A percentile compares a stretch with the other conserved stretches of the same genome.
Conservation (phyloP, 1,139 yeast species). For the Hansenula sp. region DNA sequence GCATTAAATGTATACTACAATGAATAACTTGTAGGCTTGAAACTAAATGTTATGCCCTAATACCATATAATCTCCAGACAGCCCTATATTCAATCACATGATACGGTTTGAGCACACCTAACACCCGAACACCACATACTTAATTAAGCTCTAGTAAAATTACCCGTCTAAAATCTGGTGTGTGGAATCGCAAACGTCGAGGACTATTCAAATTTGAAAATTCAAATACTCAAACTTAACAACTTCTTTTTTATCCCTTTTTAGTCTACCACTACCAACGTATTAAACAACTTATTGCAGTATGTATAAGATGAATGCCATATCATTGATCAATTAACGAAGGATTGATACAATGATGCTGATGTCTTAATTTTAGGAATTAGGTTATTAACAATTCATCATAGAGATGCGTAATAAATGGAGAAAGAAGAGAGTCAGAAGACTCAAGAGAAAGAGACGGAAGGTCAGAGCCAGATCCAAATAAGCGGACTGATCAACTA, state of each 20-base stretch:
- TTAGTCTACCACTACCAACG: conserved; percentile 8
- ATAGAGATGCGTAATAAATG: conserved; percentile 80
- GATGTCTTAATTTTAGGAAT: too few species aligned
- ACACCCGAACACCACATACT: conserved; percentile 3
- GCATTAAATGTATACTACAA: too few species aligned
- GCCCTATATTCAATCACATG: conserved; percentile 4
- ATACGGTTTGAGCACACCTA: neutral
- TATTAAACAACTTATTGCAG: conserved; percentile 16
- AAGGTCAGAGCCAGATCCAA: conserved; percentile 99
- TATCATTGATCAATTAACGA: neutral
- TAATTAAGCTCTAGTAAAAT: neutral
- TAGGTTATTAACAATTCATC: conserved; percentile 6
- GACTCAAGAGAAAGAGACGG: conserved; percentile 99
- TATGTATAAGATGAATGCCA: conserved; percentile 2
- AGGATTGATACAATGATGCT: neutral
- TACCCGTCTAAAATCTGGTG: neutral
- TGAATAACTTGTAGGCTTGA: too few species aligned
- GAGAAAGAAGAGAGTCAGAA: conserved; percentile 99
- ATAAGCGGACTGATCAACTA: conserved; percentile 54
- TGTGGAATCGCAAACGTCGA: neutral
- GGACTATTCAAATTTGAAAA: conserved; percentile 1
- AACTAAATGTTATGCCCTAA: neutral
- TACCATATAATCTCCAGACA: neutral
- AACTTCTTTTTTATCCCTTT: conserved; percentile 4
- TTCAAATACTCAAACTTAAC: neutral